Evolutionary conservation across 2,329 filamentous ascomycete genomes (phyloP).

Genomic region (Ambrosiella cleistominuta): DNA sequence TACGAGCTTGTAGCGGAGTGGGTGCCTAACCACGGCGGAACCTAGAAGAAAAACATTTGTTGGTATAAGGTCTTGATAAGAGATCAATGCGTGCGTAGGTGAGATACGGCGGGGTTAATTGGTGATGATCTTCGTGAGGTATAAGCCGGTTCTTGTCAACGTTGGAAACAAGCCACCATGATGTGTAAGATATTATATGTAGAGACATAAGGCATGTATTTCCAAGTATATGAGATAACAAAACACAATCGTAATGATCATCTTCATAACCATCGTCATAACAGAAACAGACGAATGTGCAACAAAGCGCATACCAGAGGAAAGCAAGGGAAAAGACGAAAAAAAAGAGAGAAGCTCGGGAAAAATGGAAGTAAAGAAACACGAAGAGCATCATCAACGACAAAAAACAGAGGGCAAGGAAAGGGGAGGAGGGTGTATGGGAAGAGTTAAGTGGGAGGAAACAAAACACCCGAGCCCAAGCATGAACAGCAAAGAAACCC

Average conservation of each 20-base stretch:
- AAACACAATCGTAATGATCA: slow-evolving; percentile 5
- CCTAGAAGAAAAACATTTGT: slow-evolving; percentile 7
- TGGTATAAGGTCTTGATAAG: slow-evolving; percentile 1
- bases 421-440: too few species aligned
- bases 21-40: neutral
- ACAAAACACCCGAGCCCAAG: too few species aligned
- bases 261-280: slow-evolving; percentile 1
- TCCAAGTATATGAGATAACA: slow-evolving; percentile 1
- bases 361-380: too few species aligned
- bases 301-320: neutral
- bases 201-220: slow-evolving; percentile 4
- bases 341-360: neutral
- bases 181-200: neutral
- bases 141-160: too few species aligned
- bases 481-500: too few species aligned
- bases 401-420: too few species aligned
- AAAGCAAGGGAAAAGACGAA: neutral
- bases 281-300: neutral
- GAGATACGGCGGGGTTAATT: too few species aligned
- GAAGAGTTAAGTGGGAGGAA: too few species aligned
- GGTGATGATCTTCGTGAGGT: too few species aligned
- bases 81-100: neutral
- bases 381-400: too few species aligned
- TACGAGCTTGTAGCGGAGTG: neutral
- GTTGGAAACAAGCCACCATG: neutral